phyloP scores from a whole-genome alignment of 2,329 filamentous ascomycete species.

The Knufia fluminis region DNA sequence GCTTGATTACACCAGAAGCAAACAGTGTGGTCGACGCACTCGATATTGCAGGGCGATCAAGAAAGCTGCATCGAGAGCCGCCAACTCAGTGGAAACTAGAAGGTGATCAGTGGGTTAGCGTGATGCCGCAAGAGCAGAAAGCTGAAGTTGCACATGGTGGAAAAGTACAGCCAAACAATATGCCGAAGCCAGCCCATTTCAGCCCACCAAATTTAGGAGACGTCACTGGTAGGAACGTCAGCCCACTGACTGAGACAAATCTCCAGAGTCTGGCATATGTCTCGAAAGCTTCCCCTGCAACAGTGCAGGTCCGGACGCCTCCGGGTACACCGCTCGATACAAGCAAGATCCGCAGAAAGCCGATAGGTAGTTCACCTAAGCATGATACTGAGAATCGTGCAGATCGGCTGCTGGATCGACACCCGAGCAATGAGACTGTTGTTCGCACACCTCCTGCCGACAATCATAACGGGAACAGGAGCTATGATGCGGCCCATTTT shows the following conservation, averaged over 20 bases:
- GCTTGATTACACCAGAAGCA: conserved; percentile 30
- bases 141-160: not conserved
- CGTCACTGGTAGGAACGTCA: too few relatives aligned
- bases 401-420: not conserved
- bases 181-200: too few relatives aligned
- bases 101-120: conserved; percentile 29
- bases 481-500: conserved; percentile 25
- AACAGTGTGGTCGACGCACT: conserved; percentile 22
- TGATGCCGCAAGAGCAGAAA: not conserved
- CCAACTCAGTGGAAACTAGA: conserved; percentile 27
- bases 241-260: conserved; percentile 4
- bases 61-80: conserved; percentile 9
- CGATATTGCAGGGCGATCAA: conserved; percentile 14
- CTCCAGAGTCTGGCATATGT: conserved; percentile 1
- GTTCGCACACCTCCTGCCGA: conserved; percentile 10
- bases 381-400: not conserved
- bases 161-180: too few relatives aligned
- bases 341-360: conserved; percentile 12
- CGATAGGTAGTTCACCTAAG: conserved; percentile 17
- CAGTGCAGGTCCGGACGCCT: not conserved
- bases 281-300: not conserved
- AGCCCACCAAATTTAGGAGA: too few relatives aligned
- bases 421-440: conserved; percentile 16
- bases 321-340: not conserved
- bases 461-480: conserved; percentile 3